Evolutionary conservation across 2,329 filamentous ascomycete species (phyloP).

Genomic region (Xylaria multiplex): DNA sequence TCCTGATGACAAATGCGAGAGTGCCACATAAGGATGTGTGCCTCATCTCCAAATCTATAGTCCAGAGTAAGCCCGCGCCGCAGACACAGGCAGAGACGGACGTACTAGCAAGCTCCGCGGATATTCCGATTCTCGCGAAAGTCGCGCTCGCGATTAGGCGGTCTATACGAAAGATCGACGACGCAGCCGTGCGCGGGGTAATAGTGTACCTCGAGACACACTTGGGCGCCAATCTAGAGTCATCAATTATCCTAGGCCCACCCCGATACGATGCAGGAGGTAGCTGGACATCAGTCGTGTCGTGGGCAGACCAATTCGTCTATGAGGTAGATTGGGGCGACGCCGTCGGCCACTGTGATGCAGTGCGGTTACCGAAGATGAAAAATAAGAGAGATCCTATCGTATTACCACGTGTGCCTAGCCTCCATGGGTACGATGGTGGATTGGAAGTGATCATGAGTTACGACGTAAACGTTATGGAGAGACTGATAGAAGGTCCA

Average conservation of each 20-base stretch:
- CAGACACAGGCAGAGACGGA: background rate
- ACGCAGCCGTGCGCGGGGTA: slow-evolving; percentile 35
- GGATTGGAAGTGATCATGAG: slow-evolving; percentile 45
- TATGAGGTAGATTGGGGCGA: slow-evolving; percentile 46
- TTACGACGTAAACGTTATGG: slow-evolving; percentile 37
- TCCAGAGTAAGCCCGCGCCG: background rate
- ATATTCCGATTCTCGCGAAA: slow-evolving; percentile 32
- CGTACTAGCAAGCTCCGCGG: background rate
- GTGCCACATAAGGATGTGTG: slow-evolving; percentile 30
- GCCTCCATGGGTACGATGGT: slow-evolving; percentile 17
- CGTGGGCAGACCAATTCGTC: slow-evolving; percentile 46
- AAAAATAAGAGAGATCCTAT: slow-evolving; percentile 42
- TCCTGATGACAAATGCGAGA: slow-evolving; percentile 42
- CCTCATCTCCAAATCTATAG: slow-evolving; percentile 18
- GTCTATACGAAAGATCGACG: slow-evolving; percentile 37
- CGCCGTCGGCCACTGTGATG: slow-evolving; percentile 42
- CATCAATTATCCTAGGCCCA: slow-evolving; percentile 19
- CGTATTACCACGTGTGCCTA: slow-evolving; percentile 44
- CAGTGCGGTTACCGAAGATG: slow-evolving; percentile 43
- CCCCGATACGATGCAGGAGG: slow-evolving; percentile 11
- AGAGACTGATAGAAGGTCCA: slow-evolving; percentile 34
- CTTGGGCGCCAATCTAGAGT: slow-evolving; percentile 9
- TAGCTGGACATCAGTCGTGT: slow-evolving; percentile 45
- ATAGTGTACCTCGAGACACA: slow-evolving; percentile 37
- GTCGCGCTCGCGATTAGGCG: slow-evolving; percentile 40